These are phyloP conservation scores for Sordariomycetes sp. DNA, from an alignment of 2,329 filamentous ascomycete genomes.

Conservation along the genomic window DNA sequence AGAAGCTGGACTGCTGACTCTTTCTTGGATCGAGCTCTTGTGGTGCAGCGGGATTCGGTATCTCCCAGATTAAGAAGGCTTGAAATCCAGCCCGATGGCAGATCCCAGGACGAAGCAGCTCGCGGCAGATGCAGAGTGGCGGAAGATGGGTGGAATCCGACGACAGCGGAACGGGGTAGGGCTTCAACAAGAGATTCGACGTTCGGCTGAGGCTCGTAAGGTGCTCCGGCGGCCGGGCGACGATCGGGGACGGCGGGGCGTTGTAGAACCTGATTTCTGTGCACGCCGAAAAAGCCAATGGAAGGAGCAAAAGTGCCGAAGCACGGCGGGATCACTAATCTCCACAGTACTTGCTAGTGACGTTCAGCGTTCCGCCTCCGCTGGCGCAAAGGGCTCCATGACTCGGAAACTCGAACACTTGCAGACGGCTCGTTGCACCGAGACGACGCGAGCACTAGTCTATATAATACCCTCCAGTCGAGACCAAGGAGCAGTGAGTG, in stretches of 20 bases:
- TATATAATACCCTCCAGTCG: no score
- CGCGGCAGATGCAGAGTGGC: neutral
- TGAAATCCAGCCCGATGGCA: neutral
- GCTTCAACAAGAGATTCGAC: neutral
- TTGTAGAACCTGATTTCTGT: neutral
- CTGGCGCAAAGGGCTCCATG: no score
- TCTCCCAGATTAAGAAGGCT: neutral
- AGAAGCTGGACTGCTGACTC: neutral
- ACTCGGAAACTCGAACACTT: no score
- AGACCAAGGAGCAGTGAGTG: no score
- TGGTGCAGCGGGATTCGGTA: neutral
- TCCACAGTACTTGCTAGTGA: neutral
- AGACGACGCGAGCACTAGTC: no score
- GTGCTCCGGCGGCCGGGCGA: neutral
- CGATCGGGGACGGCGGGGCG: neutral
- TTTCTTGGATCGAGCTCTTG: neutral
- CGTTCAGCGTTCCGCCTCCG: neutral
- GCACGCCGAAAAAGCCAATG: neutral
- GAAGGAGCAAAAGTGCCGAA: neutral
- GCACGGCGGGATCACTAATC: neutral
- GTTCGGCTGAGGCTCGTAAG: no score
- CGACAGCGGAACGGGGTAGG: neutral
- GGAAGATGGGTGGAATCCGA: neutral
- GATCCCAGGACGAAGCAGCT: neutral
- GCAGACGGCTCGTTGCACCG: no score